Base-by-base conservation (phyloP, 805 yeast species). In the Ogataea nonfermentans region DNA sequence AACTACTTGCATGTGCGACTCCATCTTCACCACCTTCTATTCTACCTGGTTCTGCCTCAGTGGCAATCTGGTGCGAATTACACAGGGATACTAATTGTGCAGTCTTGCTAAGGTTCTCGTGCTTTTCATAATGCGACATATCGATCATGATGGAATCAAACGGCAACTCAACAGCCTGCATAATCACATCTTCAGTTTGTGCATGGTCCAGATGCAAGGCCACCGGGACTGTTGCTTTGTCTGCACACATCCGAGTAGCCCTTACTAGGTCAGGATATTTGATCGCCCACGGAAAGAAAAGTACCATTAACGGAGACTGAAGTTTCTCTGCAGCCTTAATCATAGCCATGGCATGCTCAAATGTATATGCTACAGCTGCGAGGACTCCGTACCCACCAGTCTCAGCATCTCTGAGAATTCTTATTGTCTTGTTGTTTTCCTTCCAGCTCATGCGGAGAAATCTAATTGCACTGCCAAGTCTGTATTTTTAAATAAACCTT, bases 21-120 rank as follows among this genome's bases (percentile, higher is more conserved):
- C 68, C 68, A 48, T 65, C 70, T 40, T 63, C 68, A 10, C 62
- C 61, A 7, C 68, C 70, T 44, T 60, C 63, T 34, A 64, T 65
- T 40, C 70, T 55, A 24, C 68, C 68, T 31, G 66, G 60, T 45
- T 63, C 68, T 6, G 68, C 68, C 44, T 64, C 68, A 9, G 65
- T 63, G 4, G 66, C 59, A 33, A 54, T 61, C n/a, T 55, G 48
- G 28, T 52, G 47, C 30, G 24, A 25, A 35, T 56, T 52, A 33
- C 67, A 65, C 24, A 50, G 48, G 29, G 41, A 49, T 22, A 61
- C 68, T 27, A 63, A 46, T 35, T 58, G 55, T 37, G 52, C 49
- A 9, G 64, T 63, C 28, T 46, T 49, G 19, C 37, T 32, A 32
- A 62, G 40, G 48, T 61, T 63, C 38, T 62, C 67, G 32, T 61